These are phyloP conservation scores for Penicillium manginii DNA, from an alignment of 495 filamentous ascomycete species.

Conservation along the genomic window DNA sequence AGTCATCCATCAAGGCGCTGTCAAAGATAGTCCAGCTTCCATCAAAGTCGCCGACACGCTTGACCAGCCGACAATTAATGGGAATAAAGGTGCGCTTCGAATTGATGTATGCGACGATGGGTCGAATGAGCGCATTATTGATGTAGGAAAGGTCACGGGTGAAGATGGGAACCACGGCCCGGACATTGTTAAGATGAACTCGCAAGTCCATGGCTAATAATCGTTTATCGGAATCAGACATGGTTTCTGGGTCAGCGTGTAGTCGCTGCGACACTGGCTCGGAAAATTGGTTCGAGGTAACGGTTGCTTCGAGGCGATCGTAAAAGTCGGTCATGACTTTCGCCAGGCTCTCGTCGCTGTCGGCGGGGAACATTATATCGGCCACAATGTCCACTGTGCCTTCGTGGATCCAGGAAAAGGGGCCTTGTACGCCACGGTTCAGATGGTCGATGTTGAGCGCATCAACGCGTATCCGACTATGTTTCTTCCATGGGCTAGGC, in stretches of 20 bases:
- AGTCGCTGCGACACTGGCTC: conserved; percentile 22
- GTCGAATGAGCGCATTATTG: conserved; percentile 91
- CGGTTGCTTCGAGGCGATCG: conserved; percentile 88
- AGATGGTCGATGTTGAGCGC: conserved; percentile 94
- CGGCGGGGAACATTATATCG: conserved; percentile 88
- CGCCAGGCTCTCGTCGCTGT: conserved; percentile 81
- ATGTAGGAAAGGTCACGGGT: conserved; percentile 89
- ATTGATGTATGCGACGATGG: conserved; percentile 99
- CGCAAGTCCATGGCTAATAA: conserved; percentile 89
- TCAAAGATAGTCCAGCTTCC: conserved; percentile 96
- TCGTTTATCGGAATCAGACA: conserved; percentile 56
- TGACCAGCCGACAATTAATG: conserved; percentile 91
- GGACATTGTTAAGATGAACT: conserved; percentile 88
- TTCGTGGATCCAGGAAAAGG: conserved; percentile 96
- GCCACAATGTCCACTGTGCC: conserved; percentile 96
- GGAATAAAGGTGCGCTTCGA: conserved; percentile 91
- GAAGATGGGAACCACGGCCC: conserved; percentile 89
- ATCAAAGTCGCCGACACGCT: conserved; percentile 84
- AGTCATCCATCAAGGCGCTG: conserved; percentile 91
- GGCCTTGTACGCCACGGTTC: conserved; percentile 90
- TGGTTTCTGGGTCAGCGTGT: conserved; percentile 17
- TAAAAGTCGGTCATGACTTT: conserved; percentile 95
- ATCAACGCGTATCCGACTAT: conserved; percentile 86
- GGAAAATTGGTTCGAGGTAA: conserved; percentile 68
- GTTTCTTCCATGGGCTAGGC: conserved; percentile 80